A percentile compares a stretch with the other conserved stretches of the same genome.
These are phyloP conservation scores for Trichoderma brevicompactum DNA, from an alignment of 2,329 filamentous ascomycete species.

Conservation along the genomic window DNA sequence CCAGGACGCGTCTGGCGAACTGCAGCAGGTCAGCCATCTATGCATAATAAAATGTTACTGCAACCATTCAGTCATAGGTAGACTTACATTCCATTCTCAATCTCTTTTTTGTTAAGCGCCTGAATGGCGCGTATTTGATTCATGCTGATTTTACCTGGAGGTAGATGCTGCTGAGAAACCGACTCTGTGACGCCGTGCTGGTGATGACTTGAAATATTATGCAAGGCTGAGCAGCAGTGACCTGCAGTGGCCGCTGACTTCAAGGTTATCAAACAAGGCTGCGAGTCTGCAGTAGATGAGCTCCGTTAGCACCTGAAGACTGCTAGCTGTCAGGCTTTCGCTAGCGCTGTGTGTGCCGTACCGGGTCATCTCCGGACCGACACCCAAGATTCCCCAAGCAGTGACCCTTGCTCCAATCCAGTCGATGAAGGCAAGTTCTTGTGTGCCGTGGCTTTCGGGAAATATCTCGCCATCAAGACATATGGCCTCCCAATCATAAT, in stretches of 20 bases:
- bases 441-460: background rate
- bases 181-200: background rate
- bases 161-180: no score
- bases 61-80: background rate
- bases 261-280: conserved; percentile 4
- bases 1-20: conserved; percentile 87
- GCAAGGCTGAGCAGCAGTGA: conserved; percentile 22
- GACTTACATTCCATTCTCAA: conserved; percentile 82
- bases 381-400: conserved; percentile 28
- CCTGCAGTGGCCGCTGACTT: background rate
- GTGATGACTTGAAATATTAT: background rate
- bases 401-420: conserved; percentile 13
- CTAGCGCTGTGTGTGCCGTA: conserved; percentile 4
- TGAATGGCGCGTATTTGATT: conserved; percentile 93
- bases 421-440: conserved; percentile 31
- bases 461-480: background rate
- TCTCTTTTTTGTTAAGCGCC: conserved; percentile 89
- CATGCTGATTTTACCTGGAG: conserved; percentile 59
- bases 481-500: background rate
- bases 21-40: conserved; percentile 44
- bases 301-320: background rate
- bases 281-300: background rate
- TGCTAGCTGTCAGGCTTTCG: background rate
- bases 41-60: background rate
- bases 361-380: conserved; percentile 46